phyloP scores from a whole-genome alignment of 495 filamentous ascomycete genomes.

The Rostrohypoxylon terebratum region DNA sequence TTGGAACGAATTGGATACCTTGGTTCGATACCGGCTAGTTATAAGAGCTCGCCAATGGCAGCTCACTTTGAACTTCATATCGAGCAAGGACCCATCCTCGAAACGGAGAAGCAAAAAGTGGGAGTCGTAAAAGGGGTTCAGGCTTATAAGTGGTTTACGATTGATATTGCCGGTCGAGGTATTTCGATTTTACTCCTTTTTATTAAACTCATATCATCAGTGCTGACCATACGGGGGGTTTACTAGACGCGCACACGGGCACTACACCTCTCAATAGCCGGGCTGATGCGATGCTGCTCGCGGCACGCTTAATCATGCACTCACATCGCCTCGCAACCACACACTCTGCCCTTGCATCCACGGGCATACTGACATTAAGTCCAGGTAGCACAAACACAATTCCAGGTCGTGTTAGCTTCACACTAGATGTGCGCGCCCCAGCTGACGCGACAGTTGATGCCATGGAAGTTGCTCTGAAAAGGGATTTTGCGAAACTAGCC shows the following conservation, averaged over 20 bases:
- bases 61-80: conserved; percentile 89
- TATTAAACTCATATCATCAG: background rate
- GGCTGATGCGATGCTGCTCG: conserved; percentile 68
- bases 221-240: conserved; percentile 16
- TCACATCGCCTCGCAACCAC: conserved; percentile 70
- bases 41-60: conserved; percentile 74
- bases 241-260: conserved; percentile 72
- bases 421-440: conserved; percentile 76
- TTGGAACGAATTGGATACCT: conserved; percentile 78
- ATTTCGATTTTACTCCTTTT: background rate
- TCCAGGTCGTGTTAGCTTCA: conserved; percentile 75
- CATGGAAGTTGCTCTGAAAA: conserved; percentile 43
- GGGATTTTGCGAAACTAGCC: conserved; percentile 47
- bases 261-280: conserved; percentile 76
- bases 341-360: conserved; percentile 71
- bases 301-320: conserved; percentile 73
- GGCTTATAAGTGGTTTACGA: conserved; percentile 76
- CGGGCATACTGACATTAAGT: conserved; percentile 74
- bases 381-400: conserved; percentile 74
- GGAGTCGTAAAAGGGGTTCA: conserved; percentile 79
- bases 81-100: conserved; percentile 80
- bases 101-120: conserved; percentile 69
- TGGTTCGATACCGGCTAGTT: conserved; percentile 66
- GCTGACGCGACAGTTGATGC: conserved; percentile 65
- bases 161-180: conserved; percentile 68